Conservation (phyloP, 768 basidiomycete genomes). For the Serpula lacrymans region DNA sequence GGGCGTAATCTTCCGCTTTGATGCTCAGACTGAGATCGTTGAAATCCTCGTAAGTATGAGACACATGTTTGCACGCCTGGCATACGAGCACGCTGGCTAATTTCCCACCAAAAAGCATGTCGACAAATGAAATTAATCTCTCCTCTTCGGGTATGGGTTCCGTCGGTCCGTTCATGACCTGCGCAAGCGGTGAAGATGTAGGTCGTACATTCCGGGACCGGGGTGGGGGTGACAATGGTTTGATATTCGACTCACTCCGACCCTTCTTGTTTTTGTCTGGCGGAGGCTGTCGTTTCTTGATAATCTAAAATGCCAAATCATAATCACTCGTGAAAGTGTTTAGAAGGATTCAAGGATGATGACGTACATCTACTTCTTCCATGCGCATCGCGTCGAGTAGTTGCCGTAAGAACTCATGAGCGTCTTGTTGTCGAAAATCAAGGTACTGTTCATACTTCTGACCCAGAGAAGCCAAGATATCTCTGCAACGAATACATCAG, state of each 20-base stretch:
- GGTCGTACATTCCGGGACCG: constrained; percentile 22
- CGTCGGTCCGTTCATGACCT: neutral
- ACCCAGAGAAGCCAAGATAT: constrained; percentile 64
- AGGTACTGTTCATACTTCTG: constrained; percentile 92
- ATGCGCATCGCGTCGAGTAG: constrained; percentile 89
- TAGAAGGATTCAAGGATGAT: neutral
- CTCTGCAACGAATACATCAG: constrained; percentile 33
- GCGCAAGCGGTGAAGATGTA: constrained; percentile 1
- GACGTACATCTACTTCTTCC: constrained; percentile 86
- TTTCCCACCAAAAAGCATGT: constrained; percentile 88
- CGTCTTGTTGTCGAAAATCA: constrained; percentile 94
- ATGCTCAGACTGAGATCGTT: constrained; percentile 90
- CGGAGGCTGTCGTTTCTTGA: constrained; percentile 67
- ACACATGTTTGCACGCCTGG: constrained; percentile 90
- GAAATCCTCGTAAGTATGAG: constrained; percentile 93
- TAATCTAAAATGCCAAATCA: constrained; percentile 47
- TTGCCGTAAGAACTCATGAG: constrained; percentile 89
- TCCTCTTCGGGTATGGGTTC: constrained; percentile 40
- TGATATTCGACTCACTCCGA: too few species aligned
- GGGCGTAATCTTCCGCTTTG: constrained; percentile 74
- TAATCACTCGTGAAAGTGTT: neutral
- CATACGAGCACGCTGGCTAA: constrained; percentile 92
- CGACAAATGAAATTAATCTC: constrained; percentile 67
- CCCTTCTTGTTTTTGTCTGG: constrained; percentile 36
- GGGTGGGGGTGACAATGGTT: too few species aligned